Conservation (phyloP, 306 rosid genomes). For the Acacia acuminata region DNA sequence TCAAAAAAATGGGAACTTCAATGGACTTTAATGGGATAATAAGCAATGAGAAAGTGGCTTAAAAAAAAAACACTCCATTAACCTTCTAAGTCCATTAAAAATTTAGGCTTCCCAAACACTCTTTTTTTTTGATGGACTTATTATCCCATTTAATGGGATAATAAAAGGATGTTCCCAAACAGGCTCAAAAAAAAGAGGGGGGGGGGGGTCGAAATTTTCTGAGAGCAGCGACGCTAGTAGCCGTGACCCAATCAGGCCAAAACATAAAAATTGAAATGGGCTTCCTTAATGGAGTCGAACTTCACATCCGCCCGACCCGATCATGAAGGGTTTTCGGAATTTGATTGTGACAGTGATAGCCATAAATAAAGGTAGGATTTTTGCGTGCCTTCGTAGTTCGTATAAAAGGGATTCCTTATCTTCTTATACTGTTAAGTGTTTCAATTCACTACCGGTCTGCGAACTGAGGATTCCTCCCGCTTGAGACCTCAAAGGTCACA, state of each 20-base stretch:
- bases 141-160: no score
- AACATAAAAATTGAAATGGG: not conserved
- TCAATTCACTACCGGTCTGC: conserved; percentile 2
- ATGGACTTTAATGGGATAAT: no score
- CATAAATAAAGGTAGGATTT: conserved; percentile 34
- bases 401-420: conserved; percentile 44
- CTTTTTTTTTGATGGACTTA: no score
- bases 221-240: not conserved
- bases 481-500: conserved; percentile 24
- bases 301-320: not conserved
- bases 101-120: no score
- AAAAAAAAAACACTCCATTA: no score
- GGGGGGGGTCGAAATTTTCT: not conserved
- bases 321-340: not conserved
- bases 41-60: no score
- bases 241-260: not conserved
- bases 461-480: conserved; percentile 1
- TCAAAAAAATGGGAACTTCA: no score
- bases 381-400: conserved; percentile 13
- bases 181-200: no score
- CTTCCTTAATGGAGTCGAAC: not conserved
- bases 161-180: no score
- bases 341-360: not conserved
- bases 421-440: not conserved
- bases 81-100: no score